Evolutionary conservation across 2,329 filamentous ascomycete genomes (phyloP), one percentile per base, ranked within the genome.

Genomic region (Claviceps humidiphila): DNA sequence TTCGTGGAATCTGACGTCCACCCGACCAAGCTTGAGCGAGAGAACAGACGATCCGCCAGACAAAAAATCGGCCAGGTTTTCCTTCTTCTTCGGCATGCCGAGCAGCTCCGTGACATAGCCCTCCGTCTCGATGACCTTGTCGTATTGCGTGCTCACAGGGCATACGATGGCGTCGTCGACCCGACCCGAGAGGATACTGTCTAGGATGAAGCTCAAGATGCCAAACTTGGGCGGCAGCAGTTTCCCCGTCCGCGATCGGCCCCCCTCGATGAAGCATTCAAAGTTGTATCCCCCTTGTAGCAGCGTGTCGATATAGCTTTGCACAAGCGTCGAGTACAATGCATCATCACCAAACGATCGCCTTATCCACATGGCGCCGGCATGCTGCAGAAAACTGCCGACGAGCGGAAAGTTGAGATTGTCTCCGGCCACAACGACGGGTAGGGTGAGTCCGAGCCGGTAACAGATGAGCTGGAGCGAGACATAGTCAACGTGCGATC

Each of bases 121-220:
- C 67, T 95, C 89, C 1, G 94, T 95, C 67, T 98, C 93, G 54
- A 98, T 94, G 52, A 98, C 93, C 64, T 97, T 98, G 74, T 98
- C 93, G 64, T 98, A 98, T 65, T 98, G 93, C 0, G 90, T 96
- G 66, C 87, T 94, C 46, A 98, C 93, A 0, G 93, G 93, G 60
- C 91, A 95, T 50, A 98, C 89, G 43, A 96, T 87, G 37, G 89
- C 84, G 66, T 98, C 93, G 47, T 94, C 76, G 0, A 95, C 89
- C 6, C 90, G 79, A 0, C 90, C 89, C 0, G 88, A 94, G 5
- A 96, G 71, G 14, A 98, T 76, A 59, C 89, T 94, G 59, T 98
- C 93, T 17, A 98, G 72, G 41, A 97, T 79, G 61, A 96, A 98
- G 61, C 82, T 87, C 30, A 98, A 71, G 54, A 98, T 96, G 9